Percentiles rank a stretch among this genome's conserved stretches.
phyloP scores from a whole-genome alignment of 495 filamentous ascomycete species.

The Tuber melanosporum region DNA sequence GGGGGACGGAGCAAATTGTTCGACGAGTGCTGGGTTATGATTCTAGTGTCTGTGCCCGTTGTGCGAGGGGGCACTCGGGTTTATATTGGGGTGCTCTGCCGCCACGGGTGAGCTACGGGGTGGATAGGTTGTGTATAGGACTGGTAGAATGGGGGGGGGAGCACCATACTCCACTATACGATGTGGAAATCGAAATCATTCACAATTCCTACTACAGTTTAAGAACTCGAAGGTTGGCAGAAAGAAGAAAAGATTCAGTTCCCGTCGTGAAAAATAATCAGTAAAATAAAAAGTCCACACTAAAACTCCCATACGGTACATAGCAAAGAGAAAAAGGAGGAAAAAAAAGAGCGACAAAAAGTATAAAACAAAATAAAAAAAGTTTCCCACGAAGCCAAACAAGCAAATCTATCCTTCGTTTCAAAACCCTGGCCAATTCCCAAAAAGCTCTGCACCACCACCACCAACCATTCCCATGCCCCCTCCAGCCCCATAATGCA shows the following conservation, averaged over 20 bases:
- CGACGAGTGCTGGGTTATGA: background rate
- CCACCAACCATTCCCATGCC: conserved; percentile 22
- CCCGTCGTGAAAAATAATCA: background rate
- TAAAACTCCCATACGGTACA: conserved; percentile 11
- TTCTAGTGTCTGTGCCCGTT: background rate
- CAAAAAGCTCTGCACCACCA: conserved; percentile 15
- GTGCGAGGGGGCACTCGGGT: too few relatives aligned
- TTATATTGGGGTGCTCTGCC: background rate
- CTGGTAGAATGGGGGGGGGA: background rate
- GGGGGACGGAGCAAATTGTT: too few relatives aligned
- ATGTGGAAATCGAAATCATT: background rate
- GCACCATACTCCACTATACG: background rate
- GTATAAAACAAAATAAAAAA: background rate
- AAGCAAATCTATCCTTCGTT: conserved; percentile 1
- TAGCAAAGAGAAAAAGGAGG: background rate
- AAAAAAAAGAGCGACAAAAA: background rate
- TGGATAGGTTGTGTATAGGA: background rate
- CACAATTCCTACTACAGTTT: background rate
- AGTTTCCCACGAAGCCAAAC: background rate
- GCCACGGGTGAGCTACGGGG: background rate
- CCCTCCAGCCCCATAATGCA: conserved; percentile 21
- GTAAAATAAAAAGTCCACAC: conserved; percentile 6
- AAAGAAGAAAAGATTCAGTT: background rate
- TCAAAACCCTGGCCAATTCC: conserved; percentile 20
- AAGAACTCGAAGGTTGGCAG: background rate